Evolutionary conservation across 495 filamentous ascomycete species (phyloP).

Genomic region (Talaromyces wortmannii): DNA sequence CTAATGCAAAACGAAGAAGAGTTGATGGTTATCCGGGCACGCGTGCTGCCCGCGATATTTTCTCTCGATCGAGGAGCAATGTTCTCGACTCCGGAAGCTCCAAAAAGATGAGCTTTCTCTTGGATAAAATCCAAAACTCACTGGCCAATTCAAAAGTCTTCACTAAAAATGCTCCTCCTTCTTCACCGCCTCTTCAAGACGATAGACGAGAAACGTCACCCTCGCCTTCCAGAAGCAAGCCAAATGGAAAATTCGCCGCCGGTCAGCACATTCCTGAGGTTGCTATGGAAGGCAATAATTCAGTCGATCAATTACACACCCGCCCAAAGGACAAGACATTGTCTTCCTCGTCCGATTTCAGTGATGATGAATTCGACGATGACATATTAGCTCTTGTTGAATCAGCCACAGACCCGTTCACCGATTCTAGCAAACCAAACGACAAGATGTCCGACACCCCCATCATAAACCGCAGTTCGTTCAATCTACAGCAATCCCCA

Average conservation of each 20-base stretch:
- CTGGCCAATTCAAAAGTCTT: constrained; percentile 32
- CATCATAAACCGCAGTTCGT: neutral
- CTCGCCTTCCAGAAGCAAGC: constrained; percentile 38
- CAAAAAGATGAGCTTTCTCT: constrained; percentile 52
- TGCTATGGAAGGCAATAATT: constrained; percentile 4
- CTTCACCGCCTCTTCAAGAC: constrained; percentile 43
- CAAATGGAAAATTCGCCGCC: neutral
- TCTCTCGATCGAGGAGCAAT: constrained; percentile 44
- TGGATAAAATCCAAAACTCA: constrained; percentile 63
- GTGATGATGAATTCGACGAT: constrained; percentile 53
- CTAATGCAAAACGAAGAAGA: constrained; percentile 47
- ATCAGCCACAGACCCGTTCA: constrained; percentile 26
- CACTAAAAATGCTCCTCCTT: constrained; percentile 31
- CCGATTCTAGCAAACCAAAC: constrained; percentile 1
- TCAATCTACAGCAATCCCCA: neutral
- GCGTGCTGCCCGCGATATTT: constrained; percentile 28
- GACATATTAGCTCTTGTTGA: constrained; percentile 44
- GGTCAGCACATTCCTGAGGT: constrained; percentile 5
- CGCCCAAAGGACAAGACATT: neutral
- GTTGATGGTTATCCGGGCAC: constrained; percentile 21
- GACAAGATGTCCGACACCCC: constrained; percentile 4
- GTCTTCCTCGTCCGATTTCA: constrained; percentile 50
- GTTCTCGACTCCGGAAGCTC: constrained; percentile 40
- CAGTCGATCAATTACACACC: constrained; percentile 5
- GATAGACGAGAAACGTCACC: constrained; percentile 28